Conservation (phyloP, 2,329 filamentous ascomycete genomes). For the Clonostachys sp. region DNA sequence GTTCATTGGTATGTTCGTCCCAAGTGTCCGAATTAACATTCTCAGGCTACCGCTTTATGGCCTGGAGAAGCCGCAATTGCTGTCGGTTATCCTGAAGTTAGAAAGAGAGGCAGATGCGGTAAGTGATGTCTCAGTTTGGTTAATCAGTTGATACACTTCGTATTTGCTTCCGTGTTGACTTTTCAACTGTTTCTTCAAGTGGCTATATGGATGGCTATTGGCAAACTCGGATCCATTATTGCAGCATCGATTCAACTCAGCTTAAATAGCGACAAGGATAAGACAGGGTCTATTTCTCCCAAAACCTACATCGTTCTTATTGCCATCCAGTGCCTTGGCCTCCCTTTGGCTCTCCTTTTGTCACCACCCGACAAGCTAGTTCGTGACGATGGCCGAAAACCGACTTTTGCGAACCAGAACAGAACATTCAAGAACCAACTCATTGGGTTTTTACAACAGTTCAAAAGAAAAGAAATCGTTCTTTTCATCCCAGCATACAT, state of each 20-base stretch:
- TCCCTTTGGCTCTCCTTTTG: slow-evolving; percentile 35
- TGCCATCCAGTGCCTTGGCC: slow-evolving; percentile 35
- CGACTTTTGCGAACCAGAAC: slow-evolving; percentile 2
- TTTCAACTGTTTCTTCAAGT: too few relatives aligned
- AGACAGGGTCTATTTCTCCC: slow-evolving; percentile 7
- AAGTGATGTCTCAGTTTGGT: too few relatives aligned
- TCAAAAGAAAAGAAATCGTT: slow-evolving; percentile 4
- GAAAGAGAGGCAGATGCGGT: too few relatives aligned
- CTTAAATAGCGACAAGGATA: slow-evolving; percentile 31
- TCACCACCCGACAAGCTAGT: slow-evolving; percentile 39
- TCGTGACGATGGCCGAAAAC: slow-evolving; percentile 20
- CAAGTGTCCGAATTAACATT: too few relatives aligned
- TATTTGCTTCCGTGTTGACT: too few relatives aligned
- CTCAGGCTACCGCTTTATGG: slow-evolving; percentile 39
- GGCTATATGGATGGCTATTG: slow-evolving; percentile 34
- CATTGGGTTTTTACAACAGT: slow-evolving; percentile 2
- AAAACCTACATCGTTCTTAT: slow-evolving; percentile 28
- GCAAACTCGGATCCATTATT: slow-evolving; percentile 41
- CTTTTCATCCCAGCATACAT: slow-evolving; percentile 7
- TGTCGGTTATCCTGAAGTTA: slow-evolving; percentile 38
- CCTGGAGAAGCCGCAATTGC: slow-evolving; percentile 43
- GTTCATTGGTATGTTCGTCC: too few relatives aligned
- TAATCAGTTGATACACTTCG: too few relatives aligned
- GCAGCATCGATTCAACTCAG: slow-evolving; percentile 40
- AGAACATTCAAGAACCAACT: not conserved